Base-by-base conservation (phyloP, 768 basidiomycete species). In the Termitomyces sp. region DNA sequence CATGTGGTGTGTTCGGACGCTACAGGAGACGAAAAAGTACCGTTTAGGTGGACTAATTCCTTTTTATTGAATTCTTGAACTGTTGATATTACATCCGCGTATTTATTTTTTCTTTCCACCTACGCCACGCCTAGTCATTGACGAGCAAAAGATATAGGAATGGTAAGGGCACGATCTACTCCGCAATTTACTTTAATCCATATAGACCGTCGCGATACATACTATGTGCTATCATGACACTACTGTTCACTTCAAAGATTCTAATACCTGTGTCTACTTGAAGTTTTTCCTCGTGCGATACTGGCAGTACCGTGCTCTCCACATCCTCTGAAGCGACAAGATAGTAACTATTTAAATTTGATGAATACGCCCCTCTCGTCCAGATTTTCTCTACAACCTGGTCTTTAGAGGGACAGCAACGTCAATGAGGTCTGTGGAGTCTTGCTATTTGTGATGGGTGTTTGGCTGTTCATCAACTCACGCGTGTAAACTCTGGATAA, bases 1-100 rank as follows among this genome's bases (percentile, higher is more conserved):
- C 81, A 4, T 85, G 84, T 63, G 88, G 88, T 33, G 75, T 83
- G 54, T 90, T 87, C 67, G 87, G 89, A 6, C 73, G 80, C 57
- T 91, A 88, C 72, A 80, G 78, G 63, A 76, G 70, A 58, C 70
- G 69, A 52, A 72, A 73, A 59, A 70, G 72, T 27, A n/a, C 44
- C 4, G 20, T 24, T 11, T 55, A 46, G 15, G n/a, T 46, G 30
- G 16, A 39, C 18, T 4, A 33, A 33, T 6, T 6, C 5, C 4
- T 18, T 6, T 18, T 5, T 2, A 41, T 16, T 15, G 39, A 11
- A 54, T 6, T 1, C 2, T 22, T 13, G 16, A 31, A 18, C 31
- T 49, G 6, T 18, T 24, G 11, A 18, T 6, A 22, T 1, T 13
- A 36, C 24, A 7, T 22, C 20, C 22, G 34, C 13, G 1, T 36